phyloP scores from a whole-genome alignment of 306 rosid species.

The Prunus fruticosa region DNA sequence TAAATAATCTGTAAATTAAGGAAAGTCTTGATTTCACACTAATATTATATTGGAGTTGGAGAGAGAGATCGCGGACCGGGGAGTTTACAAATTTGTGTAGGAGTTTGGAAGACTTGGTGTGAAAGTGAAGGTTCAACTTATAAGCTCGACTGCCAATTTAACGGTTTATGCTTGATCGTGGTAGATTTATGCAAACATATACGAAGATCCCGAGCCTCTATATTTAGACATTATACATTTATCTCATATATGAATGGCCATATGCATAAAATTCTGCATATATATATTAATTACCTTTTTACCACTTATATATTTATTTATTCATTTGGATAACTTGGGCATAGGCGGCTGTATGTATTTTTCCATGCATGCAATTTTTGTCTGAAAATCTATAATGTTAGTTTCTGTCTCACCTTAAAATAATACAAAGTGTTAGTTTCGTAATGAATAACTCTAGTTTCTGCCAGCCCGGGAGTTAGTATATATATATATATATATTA shows the following conservation, averaged over 20 bases:
- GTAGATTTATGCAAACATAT: too few species aligned
- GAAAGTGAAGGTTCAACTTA: neutral
- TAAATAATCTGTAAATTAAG: too few species aligned
- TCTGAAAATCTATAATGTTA: neutral
- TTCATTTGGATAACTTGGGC: neutral
- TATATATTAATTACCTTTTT: too few species aligned
- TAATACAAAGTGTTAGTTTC: neutral
- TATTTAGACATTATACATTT: too few species aligned
- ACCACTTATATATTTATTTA: neutral
- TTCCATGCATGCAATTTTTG: neutral
- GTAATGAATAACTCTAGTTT: neutral
- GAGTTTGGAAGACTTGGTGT: neutral
- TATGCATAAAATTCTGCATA: too few species aligned
- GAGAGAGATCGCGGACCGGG: neutral
- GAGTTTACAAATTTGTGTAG: neutral
- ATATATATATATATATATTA: too few species aligned
- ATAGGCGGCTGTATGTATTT: neutral
- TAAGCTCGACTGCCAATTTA: too few species aligned
- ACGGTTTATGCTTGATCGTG: too few species aligned
- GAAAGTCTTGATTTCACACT: too few species aligned
- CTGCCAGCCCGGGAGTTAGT: neutral
- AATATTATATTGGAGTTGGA: neutral
- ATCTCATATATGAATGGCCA: too few species aligned
- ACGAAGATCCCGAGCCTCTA: too few species aligned
- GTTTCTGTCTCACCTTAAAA: neutral